A percentile compares a stretch with the other conserved stretches of the same genome.
Evolutionary conservation across 345 rosid genomes (phyloP).

Genomic region (Reutealis trisperma): DNA sequence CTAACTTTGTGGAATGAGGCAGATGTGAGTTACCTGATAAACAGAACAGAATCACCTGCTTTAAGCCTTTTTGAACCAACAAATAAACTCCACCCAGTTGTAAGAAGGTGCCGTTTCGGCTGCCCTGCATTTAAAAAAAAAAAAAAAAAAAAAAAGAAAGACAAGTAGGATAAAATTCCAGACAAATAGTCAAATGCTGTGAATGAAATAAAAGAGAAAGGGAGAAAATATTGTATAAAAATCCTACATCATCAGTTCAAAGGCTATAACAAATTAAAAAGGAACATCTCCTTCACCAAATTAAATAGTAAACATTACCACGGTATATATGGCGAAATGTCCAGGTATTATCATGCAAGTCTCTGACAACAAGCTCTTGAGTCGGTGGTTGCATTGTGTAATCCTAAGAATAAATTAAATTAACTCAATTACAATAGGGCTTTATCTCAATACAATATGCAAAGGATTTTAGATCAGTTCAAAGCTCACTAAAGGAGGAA

Average conservation of each 20-base stretch:
- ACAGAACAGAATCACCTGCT: slow-evolving; percentile 95
- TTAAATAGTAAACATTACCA: slow-evolving; percentile 40
- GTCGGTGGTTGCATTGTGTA: slow-evolving; percentile 91
- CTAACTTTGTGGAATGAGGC: neutral
- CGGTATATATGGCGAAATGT: slow-evolving; percentile 97
- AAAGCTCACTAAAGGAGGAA: slow-evolving; percentile 75
- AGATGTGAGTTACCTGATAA: slow-evolving; percentile 62
- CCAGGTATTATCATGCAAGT: slow-evolving; percentile 92
- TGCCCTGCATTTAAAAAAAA: slow-evolving; percentile 96
- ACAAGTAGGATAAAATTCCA: slow-evolving; percentile 7
- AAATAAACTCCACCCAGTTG: slow-evolving; percentile 98
- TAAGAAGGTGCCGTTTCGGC: slow-evolving; percentile 96
- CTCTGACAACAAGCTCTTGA: slow-evolving; percentile 94
- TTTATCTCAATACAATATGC: neutral
- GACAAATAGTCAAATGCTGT: neutral
- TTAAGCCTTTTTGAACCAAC: slow-evolving; percentile 92
- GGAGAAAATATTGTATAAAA: neutral
- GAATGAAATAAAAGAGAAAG: neutral
- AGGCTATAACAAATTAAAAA: neutral
- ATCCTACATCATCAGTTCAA: neutral
- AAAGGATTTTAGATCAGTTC: neutral
- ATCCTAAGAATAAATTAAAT: slow-evolving; percentile 49
- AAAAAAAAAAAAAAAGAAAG: neutral
- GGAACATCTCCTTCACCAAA: neutral
- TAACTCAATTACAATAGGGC: neutral